A percentile compares a stretch with the other conserved stretches of the same genome.
Conservation (phyloP, 306 rosid species). For the Begonia fuchsioides region DNA sequence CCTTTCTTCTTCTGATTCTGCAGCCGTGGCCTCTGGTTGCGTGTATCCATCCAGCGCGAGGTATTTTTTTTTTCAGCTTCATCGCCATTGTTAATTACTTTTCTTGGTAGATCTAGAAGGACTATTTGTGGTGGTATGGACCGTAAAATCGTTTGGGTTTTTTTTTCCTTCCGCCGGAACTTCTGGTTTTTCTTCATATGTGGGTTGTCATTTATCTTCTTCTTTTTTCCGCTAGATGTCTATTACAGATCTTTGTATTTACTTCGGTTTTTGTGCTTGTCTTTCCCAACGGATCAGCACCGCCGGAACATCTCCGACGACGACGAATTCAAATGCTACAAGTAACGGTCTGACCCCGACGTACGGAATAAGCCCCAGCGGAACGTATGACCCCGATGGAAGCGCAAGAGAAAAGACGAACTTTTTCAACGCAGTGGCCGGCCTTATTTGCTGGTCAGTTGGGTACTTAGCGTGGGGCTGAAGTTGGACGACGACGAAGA, state of each 20-base stretch:
- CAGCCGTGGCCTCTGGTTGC: conserved; percentile 58
- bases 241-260: not conserved
- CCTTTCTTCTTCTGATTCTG: not conserved
- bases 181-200: not conserved
- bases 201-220: not conserved
- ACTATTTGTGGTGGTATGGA: too few relatives aligned
- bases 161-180: not conserved
- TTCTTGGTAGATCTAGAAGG: too few relatives aligned
- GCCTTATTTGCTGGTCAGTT: conserved; percentile 16
- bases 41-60: conserved; percentile 59
- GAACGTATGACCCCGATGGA: conserved; percentile 10
- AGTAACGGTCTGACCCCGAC: not conserved
- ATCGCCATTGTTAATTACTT: too few relatives aligned
- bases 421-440: conserved; percentile 5
- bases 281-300: conserved; percentile 24
- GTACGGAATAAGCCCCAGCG: conserved; percentile 57
- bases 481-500: too few relatives aligned
- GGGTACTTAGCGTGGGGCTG: conserved; percentile 17
- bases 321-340: conserved; percentile 12
- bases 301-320: conserved; percentile 32
- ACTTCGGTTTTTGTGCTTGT: not conserved
- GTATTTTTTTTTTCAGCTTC: conserved; percentile 21
- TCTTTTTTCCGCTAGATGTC: not conserved
- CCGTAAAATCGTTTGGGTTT: not conserved
- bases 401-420: conserved; percentile 10